Base-by-base conservation (phyloP, 2,329 filamentous ascomycete genomes). In the Xylariomycetidae sp. region DNA sequence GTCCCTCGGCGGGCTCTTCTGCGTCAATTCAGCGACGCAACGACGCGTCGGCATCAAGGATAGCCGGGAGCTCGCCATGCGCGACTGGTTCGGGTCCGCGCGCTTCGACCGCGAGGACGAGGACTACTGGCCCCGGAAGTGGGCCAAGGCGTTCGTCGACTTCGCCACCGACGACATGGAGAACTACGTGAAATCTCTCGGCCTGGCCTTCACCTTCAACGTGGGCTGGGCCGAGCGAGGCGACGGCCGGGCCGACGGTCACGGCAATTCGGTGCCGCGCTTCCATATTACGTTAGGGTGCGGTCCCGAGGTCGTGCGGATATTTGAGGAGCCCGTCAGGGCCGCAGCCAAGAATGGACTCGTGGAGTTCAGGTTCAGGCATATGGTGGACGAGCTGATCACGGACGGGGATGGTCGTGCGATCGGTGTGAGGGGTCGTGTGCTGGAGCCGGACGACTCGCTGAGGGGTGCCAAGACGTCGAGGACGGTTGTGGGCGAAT, bases 111-210 rank as follows among this genome's bases (percentile, higher is more conserved):
- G 75, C 27, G 64, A 70, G 12, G 50, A 49, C 22, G 68, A 76
- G 34, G 76, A 80, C 51, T 52, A 59, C 48, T 80, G 76, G 76
- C 75, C 76, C 25, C 64, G 69, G 7, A 59, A 63, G 31, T 81
- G 77, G 77, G 76, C 77, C n/a, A 67, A 76, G 50, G 76, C 76
- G 0, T 80, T 79, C 54, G 75, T 80, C 33, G 58, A 79, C 54
- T 80, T 81, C 50, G 75, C 77, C 2, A 56, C 70, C 3, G 70
- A 74, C 46, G 72, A 70, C 44, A 69, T 80, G 65, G 75, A 80
- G 57, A 40, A 44, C 16, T 81, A 80, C 38, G 63, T 80, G 41
- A 73, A 71, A 45, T 64, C 56, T 0, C 58, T 62, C 5, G 77
- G 77, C 2, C 45, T 77, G 13, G 61, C 66, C 0, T 78, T 80